Base-by-base conservation (phyloP, 2,329 filamentous ascomycete species). In the Xylariaceae sp. region DNA sequence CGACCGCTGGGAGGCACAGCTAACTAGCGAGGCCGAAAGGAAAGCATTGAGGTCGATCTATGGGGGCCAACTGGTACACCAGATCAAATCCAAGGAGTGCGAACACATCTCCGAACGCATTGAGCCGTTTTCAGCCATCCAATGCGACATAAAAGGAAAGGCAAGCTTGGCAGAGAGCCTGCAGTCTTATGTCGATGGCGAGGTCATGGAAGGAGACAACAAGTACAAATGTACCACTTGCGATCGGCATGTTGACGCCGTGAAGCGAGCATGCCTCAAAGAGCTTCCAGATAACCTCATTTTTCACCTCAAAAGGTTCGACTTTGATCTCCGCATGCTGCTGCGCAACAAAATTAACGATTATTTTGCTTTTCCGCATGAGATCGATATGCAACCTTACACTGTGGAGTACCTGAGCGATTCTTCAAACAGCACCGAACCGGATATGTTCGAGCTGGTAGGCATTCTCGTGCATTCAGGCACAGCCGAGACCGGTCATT, bases 181-280 rank as follows among this genome's bases (percentile, higher is more conserved):
- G 12, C 84, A 90, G 59, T 90, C 92, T n/a, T 97, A 96, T 66
- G 90, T 97, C 11, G 89, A 95, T 64, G 94, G 94, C 4, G 94
- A 99, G 69, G 84, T 94, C 33, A 91, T 99, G 87, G 90, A 96
- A 75, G 94, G 95, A 57, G 90, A 96, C 62, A 97, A 99, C 74
- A 96, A 96, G 71, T 99, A 97, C 75, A 95, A 95, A 57, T 99
- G 94, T 70, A 91, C 90, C 30, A 87, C 83, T 5, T 99, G 94
- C 66, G 88, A 90, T 54, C 82, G 82, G 11, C 87, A 94, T 60
- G 94, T 99, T 14, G 87, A 96, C 68, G 94, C 94, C 17, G 89
- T 97, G 57, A 96, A 96, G 68, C 82, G 89, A 60, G 88, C 91
- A 11, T 97, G 92, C 60, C 73, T 97, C 49, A 96, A 96, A 65